A percentile compares a stretch with the other conserved stretches of the same genome.
phyloP scores from a whole-genome alignment of 139 green algal species.

The Coccomyxa sp. region DNA sequence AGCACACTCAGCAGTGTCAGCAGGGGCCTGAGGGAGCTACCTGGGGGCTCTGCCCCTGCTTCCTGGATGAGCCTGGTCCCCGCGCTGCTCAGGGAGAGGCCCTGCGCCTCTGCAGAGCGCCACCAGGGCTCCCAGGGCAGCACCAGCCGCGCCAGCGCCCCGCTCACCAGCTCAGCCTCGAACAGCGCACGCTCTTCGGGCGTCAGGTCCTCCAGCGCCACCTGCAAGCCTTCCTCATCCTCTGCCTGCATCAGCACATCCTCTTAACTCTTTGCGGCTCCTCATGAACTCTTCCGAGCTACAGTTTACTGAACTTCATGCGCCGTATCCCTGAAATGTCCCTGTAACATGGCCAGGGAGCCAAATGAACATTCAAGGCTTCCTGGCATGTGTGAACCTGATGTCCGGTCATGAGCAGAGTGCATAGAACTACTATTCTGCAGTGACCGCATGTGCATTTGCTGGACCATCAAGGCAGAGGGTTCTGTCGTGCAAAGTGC shows the following conservation, averaged over 20 bases:
- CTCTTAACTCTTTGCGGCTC: not conserved
- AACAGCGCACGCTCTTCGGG: slow-evolving; percentile 40
- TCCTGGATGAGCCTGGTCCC: slow-evolving; percentile 19
- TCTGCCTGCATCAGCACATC: not conserved
- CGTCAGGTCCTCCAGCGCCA: slow-evolving; percentile 37
- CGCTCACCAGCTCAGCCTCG: slow-evolving; percentile 24
- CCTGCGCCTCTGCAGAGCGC: slow-evolving; percentile 24
- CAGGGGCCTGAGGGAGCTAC: too few relatives aligned
- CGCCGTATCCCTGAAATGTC: too few relatives aligned
- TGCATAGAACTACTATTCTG: not conserved
- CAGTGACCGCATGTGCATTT: too few relatives aligned
- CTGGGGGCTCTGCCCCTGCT: not conserved
- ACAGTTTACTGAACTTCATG: too few relatives aligned
- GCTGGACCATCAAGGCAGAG: too few relatives aligned
- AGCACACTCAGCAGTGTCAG: too few relatives aligned
- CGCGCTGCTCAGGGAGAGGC: slow-evolving; percentile 21
- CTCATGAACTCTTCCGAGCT: too few relatives aligned
- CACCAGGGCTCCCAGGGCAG: slow-evolving; percentile 56
- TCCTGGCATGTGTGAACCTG: not conserved
- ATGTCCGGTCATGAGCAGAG: not conserved
- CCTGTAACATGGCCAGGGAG: too few relatives aligned
- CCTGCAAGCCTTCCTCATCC: slow-evolving; percentile 13
- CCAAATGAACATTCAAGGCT: too few relatives aligned
- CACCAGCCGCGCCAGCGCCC: slow-evolving; percentile 18
- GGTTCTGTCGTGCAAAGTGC: too few relatives aligned